Base-by-base conservation (phyloP, 108 stramenopile genomes). In the Seminavis robusta region DNA sequence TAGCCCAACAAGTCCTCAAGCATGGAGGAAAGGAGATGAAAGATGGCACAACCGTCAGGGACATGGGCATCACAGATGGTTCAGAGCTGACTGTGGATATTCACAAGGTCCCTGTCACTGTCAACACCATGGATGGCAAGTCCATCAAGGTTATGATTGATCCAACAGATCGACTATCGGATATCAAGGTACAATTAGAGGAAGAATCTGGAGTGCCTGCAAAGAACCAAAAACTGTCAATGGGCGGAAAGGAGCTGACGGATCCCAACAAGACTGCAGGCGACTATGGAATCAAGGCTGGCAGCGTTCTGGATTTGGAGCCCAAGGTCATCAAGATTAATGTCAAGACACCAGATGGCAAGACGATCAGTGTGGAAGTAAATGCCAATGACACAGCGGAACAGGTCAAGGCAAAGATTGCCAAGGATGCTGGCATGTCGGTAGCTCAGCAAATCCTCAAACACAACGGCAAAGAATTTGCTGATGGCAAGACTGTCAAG, bases 101-200 rank as follows among this genome's bases (percentile, higher is more conserved):
- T 27, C 32, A 36, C 21, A 65, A 65, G 23, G 27, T 54, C n/a
- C 63, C 52, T 21, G 37, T 65, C 21, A 55, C 43, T 3, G 53
- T 65, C 13, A 55, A 65, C 4, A 47, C 29, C 30, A 52, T 51
- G 63, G 63, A 65, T 38, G 63, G 54, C n/a, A 53, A 45, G 21
- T 16, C 9, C 2, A 56, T 65, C 8, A 13, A 55, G 27, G 24
- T 56, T 6, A 42, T 52, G 41, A 43, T 63, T 1, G 62, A 63
- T 21, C 62, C 62, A 21, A 33, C 52, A n/a, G 51, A 52, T 15
- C 44, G n/a, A 25, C 52, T 63, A 0, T 26, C 41, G 1, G 48
- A 33, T 31, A 52, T 63, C 25, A 63, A 63, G 62, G 44, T 44
- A 20, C 39, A 36, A 30, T 20, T 63, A 8, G 51, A 63, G 37